Percentiles rank a stretch among this genome's conserved stretches.
These are phyloP conservation scores for Gamarada debralockiae DNA, from an alignment of 495 filamentous ascomycete genomes.

Conservation along the genomic window DNA sequence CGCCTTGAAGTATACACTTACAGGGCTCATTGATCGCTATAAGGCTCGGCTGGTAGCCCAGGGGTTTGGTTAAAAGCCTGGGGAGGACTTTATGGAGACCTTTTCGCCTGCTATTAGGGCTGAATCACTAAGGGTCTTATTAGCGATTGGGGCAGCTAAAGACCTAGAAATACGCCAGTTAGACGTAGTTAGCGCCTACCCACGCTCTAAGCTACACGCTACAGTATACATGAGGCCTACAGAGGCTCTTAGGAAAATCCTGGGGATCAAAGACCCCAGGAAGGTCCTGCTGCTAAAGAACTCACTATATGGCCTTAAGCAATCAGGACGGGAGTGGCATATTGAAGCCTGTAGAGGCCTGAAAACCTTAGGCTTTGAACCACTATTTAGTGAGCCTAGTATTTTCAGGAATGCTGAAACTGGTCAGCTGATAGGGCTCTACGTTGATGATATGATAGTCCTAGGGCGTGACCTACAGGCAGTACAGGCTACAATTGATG, in stretches of 20 bases:
- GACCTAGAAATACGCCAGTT: conserved; percentile 1
- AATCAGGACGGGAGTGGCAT: neutral
- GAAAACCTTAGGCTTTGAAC: neutral
- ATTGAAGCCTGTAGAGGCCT: neutral
- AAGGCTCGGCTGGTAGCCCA: conserved; percentile 1
- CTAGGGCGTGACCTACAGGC: neutral
- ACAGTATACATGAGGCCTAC: neutral
- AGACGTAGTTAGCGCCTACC: neutral
- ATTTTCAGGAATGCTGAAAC: neutral
- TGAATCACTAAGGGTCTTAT: conserved; percentile 1
- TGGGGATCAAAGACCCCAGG: no score
- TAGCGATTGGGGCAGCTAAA: neutral
- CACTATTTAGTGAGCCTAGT: neutral
- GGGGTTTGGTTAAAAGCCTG: neutral
- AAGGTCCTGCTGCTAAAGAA: neutral
- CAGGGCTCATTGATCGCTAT: neutral
- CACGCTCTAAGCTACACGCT: neutral
- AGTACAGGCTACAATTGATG: neutral
- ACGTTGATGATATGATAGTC: conserved; percentile 4
- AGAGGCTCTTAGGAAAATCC: neutral
- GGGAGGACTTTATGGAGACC: conserved; percentile 3
- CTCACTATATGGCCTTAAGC: neutral
- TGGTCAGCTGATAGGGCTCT: conserved; percentile 2
- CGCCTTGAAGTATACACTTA: neutral
- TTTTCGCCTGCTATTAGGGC: conserved; percentile 3